Base-by-base conservation (phyloP, 129 eudicot species). In the Helichrysum umbraculigerum region DNA sequence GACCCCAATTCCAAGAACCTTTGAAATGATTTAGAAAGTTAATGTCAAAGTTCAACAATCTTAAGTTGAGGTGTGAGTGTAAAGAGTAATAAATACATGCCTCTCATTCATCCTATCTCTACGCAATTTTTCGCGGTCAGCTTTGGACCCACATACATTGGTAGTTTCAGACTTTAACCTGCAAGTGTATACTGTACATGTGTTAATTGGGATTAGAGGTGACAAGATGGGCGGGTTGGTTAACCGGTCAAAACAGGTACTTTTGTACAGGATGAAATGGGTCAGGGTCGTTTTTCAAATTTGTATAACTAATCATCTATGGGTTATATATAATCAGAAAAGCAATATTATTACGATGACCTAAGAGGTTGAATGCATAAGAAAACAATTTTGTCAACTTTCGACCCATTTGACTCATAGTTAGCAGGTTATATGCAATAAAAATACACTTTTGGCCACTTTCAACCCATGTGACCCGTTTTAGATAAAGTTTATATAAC, bases 1-100 rank as follows among this genome's bases (percentile, higher is more conserved):
- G 87, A 90, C 39, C 89, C 74, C 84, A 90, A 64, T 70, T 90
- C 96, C 79, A 90, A 61, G 57, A 90, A 90, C 88, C 96, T 90
- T 56, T 73, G 15, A 70, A 76, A 81, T n/a, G 17, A 34, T 28
- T 73, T 51, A 52, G 56, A 81, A 28, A 64, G 14, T 52, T 71
- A 16, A 83, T 41, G 17, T 77, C 51, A 62, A 71, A 71, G 19
- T 34, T 66, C 5, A 28, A 76, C n/a, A 73, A 60, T 0, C 16
- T 35, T 35, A 20, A 70, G 5, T 65, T n/a, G 6, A 10, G 15
- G n/a, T 47, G 42, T 35, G 41, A 29, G 44, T 25, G 59, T 56
- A 14, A 72, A 17, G 62, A 64, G 19, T 72, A 7, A 52, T 37
- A 60, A 42, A 34, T 59, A n/a, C 87, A 71, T 82, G 86, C 96